Conservation (phyloP, 208 protist species). For the Acanthamoeba culbertsoni region DNA sequence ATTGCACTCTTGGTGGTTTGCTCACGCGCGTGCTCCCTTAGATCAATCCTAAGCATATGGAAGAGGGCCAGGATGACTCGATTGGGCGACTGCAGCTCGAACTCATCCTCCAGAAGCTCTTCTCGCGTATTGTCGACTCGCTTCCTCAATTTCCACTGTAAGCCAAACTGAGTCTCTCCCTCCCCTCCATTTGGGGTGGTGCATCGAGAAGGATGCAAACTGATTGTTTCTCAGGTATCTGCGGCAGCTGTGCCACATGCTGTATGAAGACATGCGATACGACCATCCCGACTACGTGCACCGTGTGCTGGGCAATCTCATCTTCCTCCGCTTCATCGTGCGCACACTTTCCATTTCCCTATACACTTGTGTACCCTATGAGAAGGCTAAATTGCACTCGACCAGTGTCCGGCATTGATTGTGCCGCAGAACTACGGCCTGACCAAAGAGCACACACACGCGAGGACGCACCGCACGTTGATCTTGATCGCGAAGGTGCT, state of each 20-base stretch:
- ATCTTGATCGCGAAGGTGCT: slow-evolving; percentile 76
- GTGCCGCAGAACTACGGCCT: slow-evolving; percentile 13
- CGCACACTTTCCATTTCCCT: too few species aligned
- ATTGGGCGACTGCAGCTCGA: slow-evolving; percentile 24
- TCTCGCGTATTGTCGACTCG: neutral
- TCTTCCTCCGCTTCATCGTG: slow-evolving; percentile 58
- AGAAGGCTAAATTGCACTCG: neutral
- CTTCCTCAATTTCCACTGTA: neutral
- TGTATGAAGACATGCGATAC: neutral
- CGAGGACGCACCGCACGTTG: slow-evolving; percentile 16
- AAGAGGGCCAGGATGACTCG: neutral
- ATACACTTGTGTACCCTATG: too few species aligned
- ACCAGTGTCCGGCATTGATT: neutral
- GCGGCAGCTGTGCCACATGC: slow-evolving; percentile 16
- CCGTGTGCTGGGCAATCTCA: slow-evolving; percentile 23
- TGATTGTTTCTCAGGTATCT: neutral
- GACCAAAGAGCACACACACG: neutral
- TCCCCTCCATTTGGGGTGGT: neutral
- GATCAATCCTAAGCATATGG: neutral
- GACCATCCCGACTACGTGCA: slow-evolving; percentile 24
- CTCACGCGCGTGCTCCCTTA: neutral
- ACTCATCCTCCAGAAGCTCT: neutral
- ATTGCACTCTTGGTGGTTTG: neutral
- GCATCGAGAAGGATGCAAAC: neutral
- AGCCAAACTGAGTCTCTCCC: neutral